Percentiles rank a stretch among this genome's conserved stretches.
Evolutionary conservation across 306 rosid genomes (phyloP).

Genomic region (Ormosia emarginata): DNA sequence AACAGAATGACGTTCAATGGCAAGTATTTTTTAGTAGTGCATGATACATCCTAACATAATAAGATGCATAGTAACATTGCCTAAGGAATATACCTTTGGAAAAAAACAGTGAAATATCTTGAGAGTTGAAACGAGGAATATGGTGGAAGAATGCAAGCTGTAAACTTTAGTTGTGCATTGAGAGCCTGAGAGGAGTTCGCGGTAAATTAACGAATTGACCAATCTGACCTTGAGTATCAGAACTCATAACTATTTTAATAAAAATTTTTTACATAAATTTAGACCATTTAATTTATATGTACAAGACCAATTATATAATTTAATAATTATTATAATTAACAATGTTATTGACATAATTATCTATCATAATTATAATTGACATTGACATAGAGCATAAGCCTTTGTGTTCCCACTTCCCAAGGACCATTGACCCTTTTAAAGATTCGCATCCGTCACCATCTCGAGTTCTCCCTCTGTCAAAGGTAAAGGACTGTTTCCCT

Average conservation of each 20-base stretch:
- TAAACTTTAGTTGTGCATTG: not conserved
- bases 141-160: not conserved
- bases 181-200: not conserved
- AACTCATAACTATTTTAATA: not conserved
- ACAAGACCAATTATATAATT: too few species aligned
- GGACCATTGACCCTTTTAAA: constrained; percentile 31
- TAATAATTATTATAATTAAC: too few species aligned
- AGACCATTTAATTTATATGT: too few species aligned
- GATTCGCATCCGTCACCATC: constrained; percentile 26
- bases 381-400: constrained; percentile 35
- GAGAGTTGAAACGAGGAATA: not conserved
- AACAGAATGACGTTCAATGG: too few species aligned
- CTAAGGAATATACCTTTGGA: too few species aligned
- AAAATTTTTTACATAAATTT: too few species aligned
- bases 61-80: too few species aligned
- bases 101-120: not conserved
- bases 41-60: too few species aligned
- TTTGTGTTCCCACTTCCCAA: constrained; percentile 52
- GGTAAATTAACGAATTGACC: constrained; percentile 11
- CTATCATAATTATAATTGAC: too few species aligned
- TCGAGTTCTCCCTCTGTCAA: not conserved
- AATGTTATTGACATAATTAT: too few species aligned
- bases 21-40: too few species aligned
- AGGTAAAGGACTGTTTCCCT: constrained; percentile 52
- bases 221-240: constrained; percentile 26